Evolutionary conservation across 2,329 filamentous ascomycete genomes (phyloP), one percentile per base, ranked within the genome.

Genomic region (Didymellaceae sp.): DNA sequence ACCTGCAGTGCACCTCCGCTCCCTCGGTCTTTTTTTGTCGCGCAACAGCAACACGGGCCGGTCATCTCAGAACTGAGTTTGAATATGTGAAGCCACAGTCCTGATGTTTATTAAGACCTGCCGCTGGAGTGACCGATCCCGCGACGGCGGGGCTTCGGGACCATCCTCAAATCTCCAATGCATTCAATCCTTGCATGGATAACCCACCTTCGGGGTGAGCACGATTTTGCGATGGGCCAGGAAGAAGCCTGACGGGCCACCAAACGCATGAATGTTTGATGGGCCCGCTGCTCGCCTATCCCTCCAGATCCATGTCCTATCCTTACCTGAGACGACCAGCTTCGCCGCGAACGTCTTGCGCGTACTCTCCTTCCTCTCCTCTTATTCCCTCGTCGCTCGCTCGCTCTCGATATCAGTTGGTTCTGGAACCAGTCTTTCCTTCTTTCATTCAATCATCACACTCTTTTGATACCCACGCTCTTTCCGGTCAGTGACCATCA

Each of bases 251-350:
- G 61, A 55, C 54, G 38, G 55, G 47, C 59, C 55, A 59, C 57
- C 65, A 74, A 73, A 73, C 70, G 63, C 62, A 61, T 59, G 52
- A 67, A 64, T 61, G 70, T 72, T 72, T 69, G 65, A 70, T 67
- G 60, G 60, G 55, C 57, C 58, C 54, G 54, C 44, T 46, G 51
- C 55, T 54, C 46, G 54, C 53, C 38, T 52, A 57, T 62, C 66
- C 65, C 62, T 65, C 56, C 49, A 62, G 53, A 65, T 57, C 65
- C 68, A 61, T 65, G 64, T 59, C 43, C 47, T 33, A 49, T 63
- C 57, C 61, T 59, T 63, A 62, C 65, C 57, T 69, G 65, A 69
- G 66, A 70, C 68, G 43, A 41, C 65, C 65, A 65, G 41, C 52
- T 61, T 66, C 58, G 59, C 54, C 62, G 56, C 57, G 50, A 57